Percentiles rank a stretch among this genome's conserved stretches.
Conservation (phyloP, 805 yeast species). For the Metschnikowia shivogae region DNA sequence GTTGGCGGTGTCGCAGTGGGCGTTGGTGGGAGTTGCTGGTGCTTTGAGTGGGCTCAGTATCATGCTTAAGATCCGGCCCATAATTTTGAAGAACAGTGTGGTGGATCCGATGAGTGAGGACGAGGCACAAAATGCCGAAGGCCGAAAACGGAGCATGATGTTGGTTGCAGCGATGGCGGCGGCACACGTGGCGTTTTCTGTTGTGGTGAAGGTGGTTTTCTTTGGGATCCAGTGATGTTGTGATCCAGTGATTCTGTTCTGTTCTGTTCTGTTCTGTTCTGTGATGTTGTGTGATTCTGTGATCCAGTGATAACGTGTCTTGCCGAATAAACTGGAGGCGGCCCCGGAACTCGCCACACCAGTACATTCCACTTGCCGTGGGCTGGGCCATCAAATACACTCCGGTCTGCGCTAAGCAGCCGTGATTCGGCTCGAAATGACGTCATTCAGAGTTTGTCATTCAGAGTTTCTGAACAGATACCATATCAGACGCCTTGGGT, state of each 20-base stretch:
- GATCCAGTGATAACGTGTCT: no score
- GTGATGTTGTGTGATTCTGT: no score
- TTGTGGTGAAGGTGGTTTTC: conserved; percentile 63
- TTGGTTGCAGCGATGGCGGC: conserved; percentile 41
- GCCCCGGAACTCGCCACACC: no score
- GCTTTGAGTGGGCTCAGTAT: conserved; percentile 56
- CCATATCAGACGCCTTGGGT: no score
- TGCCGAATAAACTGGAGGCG: no score
- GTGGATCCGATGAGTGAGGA: conserved; percentile 7
- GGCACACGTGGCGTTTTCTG: conserved; percentile 54
- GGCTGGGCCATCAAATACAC: no score
- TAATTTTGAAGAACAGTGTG: conserved; percentile 30
- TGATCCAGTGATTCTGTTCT: not conserved
- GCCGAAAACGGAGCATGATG: conserved; percentile 24
- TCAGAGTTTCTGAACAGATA: no score
- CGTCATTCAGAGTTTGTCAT: no score
- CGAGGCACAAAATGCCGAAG: conserved; percentile 29
- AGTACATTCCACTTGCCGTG: no score
- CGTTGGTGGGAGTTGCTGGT: conserved; percentile 56
- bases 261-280: no score
- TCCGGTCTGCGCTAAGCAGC: no score
- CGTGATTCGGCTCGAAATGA: no score
- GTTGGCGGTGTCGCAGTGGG: conserved; percentile 58
- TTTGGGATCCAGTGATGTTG: conserved; percentile 37
- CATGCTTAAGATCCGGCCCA: conserved; percentile 42